A percentile compares a stretch with the other conserved stretches of the same genome.
Evolutionary conservation across 129 eudicot genomes (phyloP).

Genomic region (Rutidosis leptorrhynchoides): DNA sequence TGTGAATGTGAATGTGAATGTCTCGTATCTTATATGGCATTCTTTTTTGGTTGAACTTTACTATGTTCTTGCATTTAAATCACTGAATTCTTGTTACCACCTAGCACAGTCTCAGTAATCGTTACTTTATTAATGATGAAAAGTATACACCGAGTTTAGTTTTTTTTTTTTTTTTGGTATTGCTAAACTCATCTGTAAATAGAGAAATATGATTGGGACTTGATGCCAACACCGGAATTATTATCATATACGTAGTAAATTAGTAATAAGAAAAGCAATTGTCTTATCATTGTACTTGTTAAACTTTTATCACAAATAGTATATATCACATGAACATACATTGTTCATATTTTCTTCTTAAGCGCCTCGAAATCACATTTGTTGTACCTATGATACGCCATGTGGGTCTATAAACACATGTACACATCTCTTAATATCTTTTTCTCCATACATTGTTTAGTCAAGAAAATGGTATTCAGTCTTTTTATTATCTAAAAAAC

Average conservation of each 20-base stretch:
- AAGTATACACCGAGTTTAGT: neutral
- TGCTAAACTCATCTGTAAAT: constrained; percentile 4
- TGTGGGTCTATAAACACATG: neutral
- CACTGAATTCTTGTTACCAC: neutral
- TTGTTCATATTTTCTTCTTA: neutral
- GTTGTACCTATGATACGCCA: neutral
- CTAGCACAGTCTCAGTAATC: neutral
- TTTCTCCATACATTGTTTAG: neutral
- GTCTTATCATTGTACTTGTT: neutral
- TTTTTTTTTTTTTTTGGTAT: neutral
- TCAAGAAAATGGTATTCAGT: neutral
- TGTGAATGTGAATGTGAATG: neutral
- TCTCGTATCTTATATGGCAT: neutral
- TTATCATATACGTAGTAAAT: no score
- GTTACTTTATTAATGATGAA: neutral
- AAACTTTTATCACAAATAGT: neutral
- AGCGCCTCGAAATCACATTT: neutral
- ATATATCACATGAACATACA: neutral
- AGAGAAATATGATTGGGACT: neutral
- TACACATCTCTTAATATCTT: neutral
- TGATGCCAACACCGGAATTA: neutral
- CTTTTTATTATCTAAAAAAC: neutral
- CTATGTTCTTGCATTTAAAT: neutral
- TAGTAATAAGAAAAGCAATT: neutral
- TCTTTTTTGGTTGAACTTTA: neutral